A percentile compares a stretch with the other conserved stretches of the same genome.
These are phyloP conservation scores for Ascobolus immersus DNA, from an alignment of 495 filamentous ascomycete genomes.

Conservation along the genomic window DNA sequence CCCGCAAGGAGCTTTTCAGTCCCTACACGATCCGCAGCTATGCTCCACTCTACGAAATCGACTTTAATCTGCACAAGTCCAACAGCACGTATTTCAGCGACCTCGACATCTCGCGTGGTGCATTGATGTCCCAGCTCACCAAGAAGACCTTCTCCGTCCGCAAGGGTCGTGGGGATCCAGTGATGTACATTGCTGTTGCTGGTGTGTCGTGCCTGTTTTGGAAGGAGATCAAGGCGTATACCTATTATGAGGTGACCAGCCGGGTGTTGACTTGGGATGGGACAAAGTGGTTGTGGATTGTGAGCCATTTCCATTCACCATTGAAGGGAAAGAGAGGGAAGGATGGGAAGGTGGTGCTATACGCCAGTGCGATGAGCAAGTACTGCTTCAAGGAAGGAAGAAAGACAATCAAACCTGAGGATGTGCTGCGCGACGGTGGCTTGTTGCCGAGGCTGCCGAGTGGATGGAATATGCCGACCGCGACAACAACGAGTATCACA, in stretches of 20 bases:
- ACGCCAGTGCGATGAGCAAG: no score
- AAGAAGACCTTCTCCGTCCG: conserved; percentile 30
- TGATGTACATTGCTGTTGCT: conserved; percentile 18
- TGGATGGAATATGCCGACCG: no score
- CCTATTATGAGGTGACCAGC: conserved; percentile 41
- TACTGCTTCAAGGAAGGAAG: no score
- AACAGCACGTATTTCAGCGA: conserved; percentile 57
- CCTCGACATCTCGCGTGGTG: conserved; percentile 41
- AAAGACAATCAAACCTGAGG: no score
- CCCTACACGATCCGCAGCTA: no score
- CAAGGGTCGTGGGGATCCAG: conserved; percentile 14
- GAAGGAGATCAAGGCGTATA: conserved; percentile 39
- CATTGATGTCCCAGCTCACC: conserved; percentile 35
- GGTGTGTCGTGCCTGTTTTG: conserved; percentile 40
- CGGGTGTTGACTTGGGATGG: conserved; percentile 55
- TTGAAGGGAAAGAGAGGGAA: conserved; percentile 51
- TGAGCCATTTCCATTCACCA: conserved; percentile 77
- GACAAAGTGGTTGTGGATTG: conserved; percentile 87
- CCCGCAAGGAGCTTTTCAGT: no score
- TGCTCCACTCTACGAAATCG: conserved; percentile 17
- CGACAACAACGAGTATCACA: no score
- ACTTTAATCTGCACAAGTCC: conserved; percentile 25
- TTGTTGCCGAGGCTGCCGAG: no score
- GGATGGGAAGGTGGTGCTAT: no score
- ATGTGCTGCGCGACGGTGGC: no score